Evolutionary conservation across 2,329 filamentous ascomycete genomes (phyloP), one percentile per base, ranked within the genome.

Genomic region (Penicillium sp.): DNA sequence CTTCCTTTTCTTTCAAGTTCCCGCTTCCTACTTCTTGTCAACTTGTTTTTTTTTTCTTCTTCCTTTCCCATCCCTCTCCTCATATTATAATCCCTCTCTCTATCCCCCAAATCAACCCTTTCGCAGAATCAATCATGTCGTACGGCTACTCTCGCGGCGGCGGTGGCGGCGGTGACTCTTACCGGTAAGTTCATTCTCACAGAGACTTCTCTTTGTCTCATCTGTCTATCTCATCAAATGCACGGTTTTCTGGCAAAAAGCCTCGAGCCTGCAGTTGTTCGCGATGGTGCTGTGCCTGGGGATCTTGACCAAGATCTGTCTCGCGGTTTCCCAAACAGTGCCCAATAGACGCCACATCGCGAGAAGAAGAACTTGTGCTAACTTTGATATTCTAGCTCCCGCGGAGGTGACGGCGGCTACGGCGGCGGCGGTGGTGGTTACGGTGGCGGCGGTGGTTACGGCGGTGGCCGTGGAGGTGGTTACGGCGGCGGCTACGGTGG

Each of bases 401-500:
- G 67, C 55, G 63, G 59, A 55, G 77, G 79, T 60, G 70, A 73
- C 53, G 75, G 75, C 54, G 74, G 77, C 47, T 75, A 26, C 58
- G 69, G 73, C 55, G 72, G 70, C 55, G 72, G 70, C 55, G 72
- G 69, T 52, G 72, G 75, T 61, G 72, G 61, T 33, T 58, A 59
- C 32, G 64, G 65, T 38, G 61, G 62, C 40, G 60, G 59, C 13
- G 58, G 61, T 49, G 58, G 69, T 52, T 70, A 72, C 45, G 68
- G 72, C 34, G 69, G 68, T 44, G 70, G 70, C 51, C 73, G 78
- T 59, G 87, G 88, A 58, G 90, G 91, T 70, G 93, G 61, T 33
- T 57, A 58, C 22, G 59, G 62, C 22, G 60, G 64, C 29, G 61
- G 62, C 22, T 22, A 22, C 22, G 22, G 22, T 22, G 22, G 22